Evolutionary conservation across 2,329 filamentous ascomycete species (phyloP), one percentile per base, ranked within the genome.

Genomic region (Dactylella cylindrospora): DNA sequence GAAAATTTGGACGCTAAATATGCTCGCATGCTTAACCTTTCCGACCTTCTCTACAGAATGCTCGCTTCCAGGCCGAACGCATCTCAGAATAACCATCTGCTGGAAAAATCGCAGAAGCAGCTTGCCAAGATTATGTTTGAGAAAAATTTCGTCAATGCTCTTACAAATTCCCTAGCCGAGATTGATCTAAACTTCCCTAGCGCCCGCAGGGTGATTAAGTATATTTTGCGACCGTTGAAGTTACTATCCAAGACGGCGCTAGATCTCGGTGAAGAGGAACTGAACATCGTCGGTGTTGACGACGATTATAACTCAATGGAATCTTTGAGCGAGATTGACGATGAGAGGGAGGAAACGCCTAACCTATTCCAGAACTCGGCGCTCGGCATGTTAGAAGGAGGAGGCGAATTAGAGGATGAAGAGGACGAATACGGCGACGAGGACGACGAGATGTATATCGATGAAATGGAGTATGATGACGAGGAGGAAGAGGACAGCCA

Each of bases 321-420:
- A 2, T 94, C 90, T 3, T 95, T 91, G 0, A 82, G 91, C 8
- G 90, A 95, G 65, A 77, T 90, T 44, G 87, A 90, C 32, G 67
- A 57, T 33, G 87, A 90, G 64, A 84, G 90, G 36, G 90, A 95
- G 73, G 93, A 97, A 72, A 98, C 94, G 3, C 93, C 94, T 23
- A 93, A 98, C 74, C 79, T 98, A 15, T 97, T 96, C 76, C 86
- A 94, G 47, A 95, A 97, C 73, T 97, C 93, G 1, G 89, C 94
- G 1, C 78, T 98, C 17, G 91, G 93, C 43, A 94, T 97, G 84
- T 84, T 96, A 47, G 93, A 97, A 72, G 85, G 87, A 66, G 82
- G 84, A 43, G 82, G 86, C 55, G 85, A 90, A 61, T 85, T 88
- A 62, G 88, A 91, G 65, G 90, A 88, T 43, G 89, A 87, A 26